phyloP scores from a whole-genome alignment of 2,329 filamentous ascomycete genomes.

The Clonostachys chloroleuca region DNA sequence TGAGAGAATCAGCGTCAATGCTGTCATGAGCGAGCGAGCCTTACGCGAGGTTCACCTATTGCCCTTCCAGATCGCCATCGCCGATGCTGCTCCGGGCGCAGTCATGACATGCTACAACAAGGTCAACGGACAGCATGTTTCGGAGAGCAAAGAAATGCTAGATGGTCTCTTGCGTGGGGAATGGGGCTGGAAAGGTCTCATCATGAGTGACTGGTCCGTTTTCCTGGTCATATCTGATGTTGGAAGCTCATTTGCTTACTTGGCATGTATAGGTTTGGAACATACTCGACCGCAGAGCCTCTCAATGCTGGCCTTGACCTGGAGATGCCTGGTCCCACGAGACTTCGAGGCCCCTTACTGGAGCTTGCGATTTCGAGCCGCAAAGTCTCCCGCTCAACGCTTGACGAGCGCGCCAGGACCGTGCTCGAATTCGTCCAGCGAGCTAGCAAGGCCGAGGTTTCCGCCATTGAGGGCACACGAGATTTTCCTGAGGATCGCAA shows the following conservation, averaged over 20 bases:
- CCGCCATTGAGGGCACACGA: conserved; percentile 5
- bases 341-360: conserved; percentile 11
- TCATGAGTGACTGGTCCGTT: conserved; percentile 39
- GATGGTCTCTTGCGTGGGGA: conserved; percentile 42
- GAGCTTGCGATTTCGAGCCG: conserved; percentile 12
- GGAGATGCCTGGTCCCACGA: conserved; percentile 27
- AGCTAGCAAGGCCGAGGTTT: conserved; percentile 3
- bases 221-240: neutral
- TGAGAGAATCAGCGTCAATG: conserved; percentile 18
- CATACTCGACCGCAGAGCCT: conserved; percentile 22
- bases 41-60: conserved; percentile 33
- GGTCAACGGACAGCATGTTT: conserved; percentile 37
- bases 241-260: neutral
- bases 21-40: conserved; percentile 18
- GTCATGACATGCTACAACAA: conserved; percentile 43
- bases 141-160: conserved; percentile 33
- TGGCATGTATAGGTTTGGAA: conserved; percentile 18
- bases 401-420: conserved; percentile 18
- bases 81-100: conserved; percentile 31
- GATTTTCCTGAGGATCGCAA: conserved; percentile 13
- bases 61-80: conserved; percentile 37
- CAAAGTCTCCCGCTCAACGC: conserved; percentile 10
- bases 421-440: conserved; percentile 19
- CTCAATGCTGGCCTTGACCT: conserved; percentile 21
- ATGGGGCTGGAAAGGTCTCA: conserved; percentile 37